Evolutionary conservation across 352 stramenopile genomes (phyloP), one percentile per base, ranked within the genome.

Genomic region (Phytophthora aleatoria): DNA sequence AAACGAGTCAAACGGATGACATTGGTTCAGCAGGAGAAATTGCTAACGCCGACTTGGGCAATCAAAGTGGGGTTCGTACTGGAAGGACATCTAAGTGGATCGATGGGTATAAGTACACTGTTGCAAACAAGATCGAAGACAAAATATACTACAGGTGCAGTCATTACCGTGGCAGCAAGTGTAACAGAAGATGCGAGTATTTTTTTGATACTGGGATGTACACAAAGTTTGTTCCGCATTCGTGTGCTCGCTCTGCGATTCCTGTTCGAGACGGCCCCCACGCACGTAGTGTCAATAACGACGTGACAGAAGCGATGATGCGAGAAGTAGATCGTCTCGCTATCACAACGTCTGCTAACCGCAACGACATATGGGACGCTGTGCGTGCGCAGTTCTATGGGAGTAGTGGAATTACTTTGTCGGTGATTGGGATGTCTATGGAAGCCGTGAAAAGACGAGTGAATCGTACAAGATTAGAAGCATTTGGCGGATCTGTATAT

Each of bases 161-260:
- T 38, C 47, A 64, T 8, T 64, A 64, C 20, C 35, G 47, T 11
- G 2, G 33, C 6, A 38, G 0, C 24, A 13, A 12, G 2, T 57
- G 56, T 20, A 56, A 27, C n/a, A 11, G 38, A 6, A 64, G 36
- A 24, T 64, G 36, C 10, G 36, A 57, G 5, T 56, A 48, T 38
- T 9, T 38, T 9, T 35, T 33, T 6, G 11, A 10, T 3, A 3
- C 16, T 5, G 11, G 51, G 4, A 24, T 16, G 0, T 64, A 57
- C 28, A 64, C 56, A 10, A 64, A 57, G 2, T 52, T 57, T 20
- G 36, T 44, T 2, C 45, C 56, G 3, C 48, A 54, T n/a, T 54
- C 16, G 3, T 64, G 57, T 48, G 48, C 48, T 36, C 27, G 9
- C 7, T 54, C 48, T 13, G 45, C 38, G 10, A 15, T 7, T 11